These are phyloP conservation scores for Coriaria nepalensis DNA, from an alignment of 306 rosid species.

Conservation along the genomic window DNA sequence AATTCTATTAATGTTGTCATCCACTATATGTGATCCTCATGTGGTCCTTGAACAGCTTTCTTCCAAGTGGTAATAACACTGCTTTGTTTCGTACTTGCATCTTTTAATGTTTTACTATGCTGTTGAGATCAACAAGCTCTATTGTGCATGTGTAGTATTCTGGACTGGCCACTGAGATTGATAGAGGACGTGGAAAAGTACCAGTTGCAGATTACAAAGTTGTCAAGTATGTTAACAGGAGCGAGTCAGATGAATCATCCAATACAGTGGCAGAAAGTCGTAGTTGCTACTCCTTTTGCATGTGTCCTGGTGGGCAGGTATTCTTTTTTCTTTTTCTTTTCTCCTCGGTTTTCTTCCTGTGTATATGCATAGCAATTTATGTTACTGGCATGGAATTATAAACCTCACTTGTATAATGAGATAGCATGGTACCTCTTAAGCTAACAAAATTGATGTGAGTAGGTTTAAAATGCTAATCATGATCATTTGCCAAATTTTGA, in stretches of 20 bases:
- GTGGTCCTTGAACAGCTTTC: no score
- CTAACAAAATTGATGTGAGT: no score
- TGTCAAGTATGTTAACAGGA: slow-evolving; percentile 41
- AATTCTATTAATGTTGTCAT: no score
- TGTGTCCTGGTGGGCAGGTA: slow-evolving; percentile 99
- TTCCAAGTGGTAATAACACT: no score
- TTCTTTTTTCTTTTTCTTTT: no score
- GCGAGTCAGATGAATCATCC: slow-evolving; percentile 19
- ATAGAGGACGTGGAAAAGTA: slow-evolving; percentile 74
- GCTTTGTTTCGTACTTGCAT: neutral
- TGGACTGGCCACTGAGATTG: slow-evolving; percentile 73
- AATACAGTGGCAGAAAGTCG: slow-evolving; percentile 30
- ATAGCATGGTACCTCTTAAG: no score
- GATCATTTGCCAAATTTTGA: no score
- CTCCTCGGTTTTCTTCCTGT: no score
- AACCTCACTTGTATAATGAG: no score
- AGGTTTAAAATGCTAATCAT: neutral
- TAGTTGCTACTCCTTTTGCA: slow-evolving; percentile 91
- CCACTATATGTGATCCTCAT: no score
- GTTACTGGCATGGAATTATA: no score
- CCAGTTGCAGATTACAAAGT: slow-evolving; percentile 97
- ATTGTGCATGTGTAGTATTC: slow-evolving; percentile 48
- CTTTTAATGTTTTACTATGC: neutral
- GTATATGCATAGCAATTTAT: no score
- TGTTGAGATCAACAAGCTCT: neutral